Evolutionary conservation across 2,329 filamentous ascomycete genomes (phyloP), one percentile per base, ranked within the genome.

Genomic region (Byssochlamys sp.): DNA sequence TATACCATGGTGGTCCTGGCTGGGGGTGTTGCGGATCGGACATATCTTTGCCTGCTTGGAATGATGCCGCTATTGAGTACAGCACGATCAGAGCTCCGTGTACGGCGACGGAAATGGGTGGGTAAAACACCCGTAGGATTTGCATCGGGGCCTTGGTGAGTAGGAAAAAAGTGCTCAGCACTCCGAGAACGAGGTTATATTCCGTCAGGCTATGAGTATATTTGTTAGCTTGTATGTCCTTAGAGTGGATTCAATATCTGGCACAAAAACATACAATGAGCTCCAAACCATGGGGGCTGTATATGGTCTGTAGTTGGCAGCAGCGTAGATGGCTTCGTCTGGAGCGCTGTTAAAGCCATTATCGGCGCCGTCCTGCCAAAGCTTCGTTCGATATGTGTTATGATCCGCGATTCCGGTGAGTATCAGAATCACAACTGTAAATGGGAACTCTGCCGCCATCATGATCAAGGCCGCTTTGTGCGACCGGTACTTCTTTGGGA

Each of bases 291-390:
- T 67, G 12, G 84, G 84, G 10, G 73, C 73, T 24, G 73, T 75
- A 28, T 81, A 80, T 2, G 80, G 74, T 59, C 73, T 69, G 65
- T 85, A 82, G 62, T 86, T 86, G 14, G 83, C 82, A 59, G 78
- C 76, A 11, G 80, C 78, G 64, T 86, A 86, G 1, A 86, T 61
- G 1, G 80, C 73, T 54, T 79, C 76, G 56, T 76, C 75, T 2
- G 84, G 83, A 29, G 80, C 76, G 63, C 82, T 84, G 67, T 86
- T 86, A 74, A 83, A 86, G 29, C 84, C 84, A 66, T 82, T 78
- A 59, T 81, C 75, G 39, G 78, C 79, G 53, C 84, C 84, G 67
- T 85, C 81, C 63, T 81, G 76, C 84, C 84, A 86, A 33, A 86
- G 70, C 59, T 78, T 81, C 3, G 80, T 83, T 49, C 81, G 78